These are phyloP conservation scores for Penicillium egyptiacum DNA, from an alignment of 495 filamentous ascomycete genomes.

Conservation along the genomic window DNA sequence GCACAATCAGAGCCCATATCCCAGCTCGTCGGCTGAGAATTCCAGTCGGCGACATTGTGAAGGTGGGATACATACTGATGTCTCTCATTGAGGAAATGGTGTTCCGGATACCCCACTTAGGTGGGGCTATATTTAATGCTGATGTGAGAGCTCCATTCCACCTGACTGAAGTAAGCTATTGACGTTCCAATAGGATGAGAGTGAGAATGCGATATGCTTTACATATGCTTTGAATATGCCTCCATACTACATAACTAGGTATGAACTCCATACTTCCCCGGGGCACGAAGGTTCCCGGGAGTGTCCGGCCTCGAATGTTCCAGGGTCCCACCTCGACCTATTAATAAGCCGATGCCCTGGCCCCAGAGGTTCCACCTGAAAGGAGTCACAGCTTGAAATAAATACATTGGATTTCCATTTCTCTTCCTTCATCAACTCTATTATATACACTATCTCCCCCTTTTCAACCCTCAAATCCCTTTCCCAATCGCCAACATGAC, in stretches of 20 bases:
- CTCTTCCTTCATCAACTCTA: neutral
- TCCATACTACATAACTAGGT: too few relatives aligned
- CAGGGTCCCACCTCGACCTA: neutral
- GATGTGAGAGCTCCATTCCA: neutral
- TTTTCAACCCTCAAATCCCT: neutral
- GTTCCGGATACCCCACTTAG: neutral
- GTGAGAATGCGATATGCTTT: too few relatives aligned
- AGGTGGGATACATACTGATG: neutral
- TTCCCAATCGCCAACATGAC: slow-evolving; percentile 18
- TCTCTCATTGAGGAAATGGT: neutral
- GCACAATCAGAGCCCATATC: neutral
- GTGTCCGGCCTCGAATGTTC: too few relatives aligned
- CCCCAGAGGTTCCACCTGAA: too few relatives aligned
- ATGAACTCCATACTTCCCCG: too few relatives aligned
- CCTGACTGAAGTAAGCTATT: too few relatives aligned
- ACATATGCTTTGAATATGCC: too few relatives aligned
- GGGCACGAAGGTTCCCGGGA: too few relatives aligned
- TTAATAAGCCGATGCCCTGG: neutral
- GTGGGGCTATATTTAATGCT: slow-evolving; percentile 1
- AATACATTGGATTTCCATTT: neutral
- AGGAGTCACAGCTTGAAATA: too few relatives aligned
- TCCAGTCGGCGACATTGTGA: neutral
- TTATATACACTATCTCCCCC: neutral
- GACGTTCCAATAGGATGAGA: too few relatives aligned
- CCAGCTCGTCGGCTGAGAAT: neutral